phyloP scores from a whole-genome alignment of 1,284 basidiomycete genomes.

The Malassezia caprae region DNA sequence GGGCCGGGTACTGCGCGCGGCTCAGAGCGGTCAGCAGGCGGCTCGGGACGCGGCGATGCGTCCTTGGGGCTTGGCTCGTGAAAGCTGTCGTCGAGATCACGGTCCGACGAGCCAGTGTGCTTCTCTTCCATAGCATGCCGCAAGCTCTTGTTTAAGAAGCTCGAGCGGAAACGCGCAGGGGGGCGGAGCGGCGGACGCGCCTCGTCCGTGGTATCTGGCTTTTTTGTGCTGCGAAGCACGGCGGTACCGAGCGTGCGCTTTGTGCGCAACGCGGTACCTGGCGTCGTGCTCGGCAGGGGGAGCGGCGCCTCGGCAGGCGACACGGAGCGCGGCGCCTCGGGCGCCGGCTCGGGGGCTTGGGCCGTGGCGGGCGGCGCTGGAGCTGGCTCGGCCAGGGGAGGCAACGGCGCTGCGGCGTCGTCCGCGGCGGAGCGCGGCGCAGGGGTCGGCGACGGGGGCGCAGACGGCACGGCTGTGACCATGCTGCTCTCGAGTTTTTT shows the following conservation, averaged over 20 bases:
- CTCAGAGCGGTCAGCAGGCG: neutral
- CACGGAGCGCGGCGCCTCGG: neutral
- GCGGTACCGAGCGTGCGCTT: constrained; percentile 15
- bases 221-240: constrained; percentile 11
- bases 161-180: constrained; percentile 21
- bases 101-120: constrained; percentile 11
- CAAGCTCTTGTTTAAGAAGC: constrained; percentile 43
- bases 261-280: constrained; percentile 1
- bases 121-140: constrained; percentile 32
- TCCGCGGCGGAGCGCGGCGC: neutral
- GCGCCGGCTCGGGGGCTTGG: neutral
- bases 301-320: neutral
- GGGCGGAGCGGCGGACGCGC: constrained; percentile 1
- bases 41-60: neutral
- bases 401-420: neutral
- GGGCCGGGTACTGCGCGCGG: neutral
- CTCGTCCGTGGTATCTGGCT: neutral
- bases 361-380: neutral
- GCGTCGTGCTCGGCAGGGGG: constrained; percentile 3
- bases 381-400: too few species aligned
- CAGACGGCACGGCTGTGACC: neutral
- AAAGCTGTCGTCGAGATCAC: neutral
- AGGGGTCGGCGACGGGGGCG: neutral
- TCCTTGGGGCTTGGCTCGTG: constrained; percentile 8
- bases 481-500: neutral